Base-by-base conservation (phyloP, 352 stramenopile genomes). In the Phytophthora pini region DNA sequence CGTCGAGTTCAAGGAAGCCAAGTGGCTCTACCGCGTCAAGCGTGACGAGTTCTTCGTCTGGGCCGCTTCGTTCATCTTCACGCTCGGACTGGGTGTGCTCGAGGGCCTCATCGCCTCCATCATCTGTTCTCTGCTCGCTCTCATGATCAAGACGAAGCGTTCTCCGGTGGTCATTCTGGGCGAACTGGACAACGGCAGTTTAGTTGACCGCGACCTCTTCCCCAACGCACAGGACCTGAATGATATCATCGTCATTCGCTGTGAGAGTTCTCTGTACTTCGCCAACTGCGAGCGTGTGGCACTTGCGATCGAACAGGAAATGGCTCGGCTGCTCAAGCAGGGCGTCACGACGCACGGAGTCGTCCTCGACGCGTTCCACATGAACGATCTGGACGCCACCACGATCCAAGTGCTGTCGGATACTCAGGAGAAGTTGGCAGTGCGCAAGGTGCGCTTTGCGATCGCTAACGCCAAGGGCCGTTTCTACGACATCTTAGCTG, bases 1-100 rank as follows among this genome's bases (percentile, higher is more conserved):
- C 20, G 67, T 98, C 29, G 91, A 97, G 57, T 94, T 95, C 66
- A 55, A 71, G 9, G 90, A 97, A 68, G 89, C 90, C 47, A 89
- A 89, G 50, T 88, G 89, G 65, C 76, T 98, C 5, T 98, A 81
- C 62, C 57, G 61, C 2, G 76, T 85, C 39, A 80, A 79, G 45
- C 71, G 72, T 12, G 76, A 87, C 51, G 80, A 87, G 54, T 89
- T 85, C 56, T 76, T 72, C 56, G 78, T 88, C 20, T 88, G 76
- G 78, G 26, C 50, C 5, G 63, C 60, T 3, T 86, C 78, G 6
- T 89, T 89, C 65, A 17, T 86, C 29, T 51, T 85, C 11, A 89
- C 77, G 22, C 56, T 87, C 9, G 70, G 68, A 6, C 56, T 87
- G 15, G 80, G 78, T 15, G 79, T 87, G 38, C 73, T 87, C 6